Conservation (phyloP, 2,329 filamentous ascomycete species). For the Arthrobotrys sinensis region DNA sequence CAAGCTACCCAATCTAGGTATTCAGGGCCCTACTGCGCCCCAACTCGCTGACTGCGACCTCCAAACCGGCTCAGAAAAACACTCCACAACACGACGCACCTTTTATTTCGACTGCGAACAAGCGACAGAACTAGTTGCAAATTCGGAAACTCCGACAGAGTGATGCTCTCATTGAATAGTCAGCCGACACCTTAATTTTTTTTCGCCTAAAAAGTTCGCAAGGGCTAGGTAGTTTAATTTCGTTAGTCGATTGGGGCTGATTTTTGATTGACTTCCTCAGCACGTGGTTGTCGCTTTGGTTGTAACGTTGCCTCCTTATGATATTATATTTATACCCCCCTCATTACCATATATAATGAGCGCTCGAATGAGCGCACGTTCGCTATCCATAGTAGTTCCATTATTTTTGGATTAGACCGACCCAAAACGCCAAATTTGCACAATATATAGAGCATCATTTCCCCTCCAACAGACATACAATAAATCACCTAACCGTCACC, state of each 20-base stretch:
- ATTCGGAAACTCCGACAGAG: background rate
- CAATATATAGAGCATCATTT: background rate
- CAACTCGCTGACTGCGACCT: background rate
- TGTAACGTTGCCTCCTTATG: background rate
- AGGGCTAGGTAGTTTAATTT: constrained; percentile 7
- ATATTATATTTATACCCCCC: constrained; percentile 2
- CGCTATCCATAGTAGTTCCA: background rate
- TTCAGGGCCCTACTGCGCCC: background rate
- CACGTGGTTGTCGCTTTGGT: constrained; percentile 15
- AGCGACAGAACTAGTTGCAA: constrained; percentile 3
- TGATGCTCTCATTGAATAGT: background rate
- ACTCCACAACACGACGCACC: background rate
- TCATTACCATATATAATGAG: background rate
- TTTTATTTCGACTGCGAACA: background rate
- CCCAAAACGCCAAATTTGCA: background rate
- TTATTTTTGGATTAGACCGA: background rate
- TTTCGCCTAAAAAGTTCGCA: constrained; percentile 13
- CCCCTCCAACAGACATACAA: background rate
- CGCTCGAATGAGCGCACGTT: constrained; percentile 5
- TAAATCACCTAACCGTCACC: background rate
- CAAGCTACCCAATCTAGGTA: background rate
- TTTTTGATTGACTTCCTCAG: background rate
- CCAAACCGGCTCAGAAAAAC: background rate
- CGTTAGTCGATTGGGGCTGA: constrained; percentile 10
- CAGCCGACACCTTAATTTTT: constrained; percentile 8